These are phyloP conservation scores for Colletotrichum cereale DNA, from an alignment of 2,329 filamentous ascomycete genomes.

Conservation along the genomic window DNA sequence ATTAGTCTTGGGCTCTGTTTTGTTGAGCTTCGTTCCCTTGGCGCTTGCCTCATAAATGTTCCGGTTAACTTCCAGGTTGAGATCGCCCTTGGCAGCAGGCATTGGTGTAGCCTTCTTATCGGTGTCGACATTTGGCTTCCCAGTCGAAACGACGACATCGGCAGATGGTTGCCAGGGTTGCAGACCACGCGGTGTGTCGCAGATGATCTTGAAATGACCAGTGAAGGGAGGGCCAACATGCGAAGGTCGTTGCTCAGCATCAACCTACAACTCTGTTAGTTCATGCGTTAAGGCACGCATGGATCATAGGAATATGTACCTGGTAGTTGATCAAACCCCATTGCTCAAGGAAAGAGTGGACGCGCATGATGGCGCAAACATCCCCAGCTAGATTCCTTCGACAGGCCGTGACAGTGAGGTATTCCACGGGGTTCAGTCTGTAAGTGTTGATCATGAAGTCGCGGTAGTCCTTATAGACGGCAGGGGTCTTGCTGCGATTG, in stretches of 20 bases:
- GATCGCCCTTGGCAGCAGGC: conserved; percentile 78
- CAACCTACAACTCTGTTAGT: conserved; percentile 72
- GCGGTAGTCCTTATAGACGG: conserved; percentile 98
- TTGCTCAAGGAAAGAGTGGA: conserved; percentile 97
- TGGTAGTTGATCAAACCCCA: conserved; percentile 99
- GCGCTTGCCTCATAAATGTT: conserved; percentile 96
- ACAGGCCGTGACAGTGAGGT: conserved; percentile 96
- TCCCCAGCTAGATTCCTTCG: conserved; percentile 95
- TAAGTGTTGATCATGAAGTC: conserved; percentile 99
- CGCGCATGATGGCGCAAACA: conserved; percentile 98
- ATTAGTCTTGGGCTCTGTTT: conserved; percentile 78
- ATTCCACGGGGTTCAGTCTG: conserved; percentile 93
- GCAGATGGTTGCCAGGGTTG: conserved; percentile 95
- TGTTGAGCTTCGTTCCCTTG: conserved; percentile 79
- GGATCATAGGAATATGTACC: conserved; percentile 62
- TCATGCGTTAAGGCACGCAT: not conserved
- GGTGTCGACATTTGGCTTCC: conserved; percentile 73
- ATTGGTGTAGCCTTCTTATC: conserved; percentile 78
- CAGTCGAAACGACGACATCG: conserved; percentile 74
- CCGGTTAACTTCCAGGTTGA: conserved; percentile 92
- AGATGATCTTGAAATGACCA: conserved; percentile 95
- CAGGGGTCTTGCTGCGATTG: conserved; percentile 97
- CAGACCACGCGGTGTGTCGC: conserved; percentile 93
- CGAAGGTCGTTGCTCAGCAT: conserved; percentile 93
- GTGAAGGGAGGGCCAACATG: conserved; percentile 97